Conservation (phyloP, 805 yeast species). For the Sungouiozyma intestinalis region DNA sequence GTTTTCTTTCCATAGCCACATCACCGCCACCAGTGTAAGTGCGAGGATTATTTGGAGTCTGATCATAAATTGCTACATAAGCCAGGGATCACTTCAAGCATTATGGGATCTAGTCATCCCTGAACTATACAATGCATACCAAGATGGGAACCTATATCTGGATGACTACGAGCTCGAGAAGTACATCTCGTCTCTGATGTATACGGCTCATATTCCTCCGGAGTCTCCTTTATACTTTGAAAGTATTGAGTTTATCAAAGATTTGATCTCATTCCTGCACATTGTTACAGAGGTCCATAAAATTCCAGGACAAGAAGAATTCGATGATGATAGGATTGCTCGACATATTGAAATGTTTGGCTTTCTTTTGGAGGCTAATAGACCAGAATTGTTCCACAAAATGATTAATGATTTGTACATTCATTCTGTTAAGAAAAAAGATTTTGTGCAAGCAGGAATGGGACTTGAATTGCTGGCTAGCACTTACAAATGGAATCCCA, state of each 20-base stretch:
- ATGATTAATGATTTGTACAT: slow-evolving; percentile 67
- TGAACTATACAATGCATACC: slow-evolving; percentile 20
- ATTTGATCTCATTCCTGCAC: slow-evolving; percentile 50
- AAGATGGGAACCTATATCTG: slow-evolving; percentile 15
- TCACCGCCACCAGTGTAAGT: slow-evolving; percentile 49
- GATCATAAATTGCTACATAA: slow-evolving; percentile 25
- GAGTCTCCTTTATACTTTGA: slow-evolving; percentile 53
- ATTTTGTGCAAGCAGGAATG: slow-evolving; percentile 74
- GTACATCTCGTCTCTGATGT: slow-evolving; percentile 12
- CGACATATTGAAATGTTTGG: slow-evolving; percentile 67
- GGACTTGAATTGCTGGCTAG: slow-evolving; percentile 68
- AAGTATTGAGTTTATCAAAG: slow-evolving; percentile 41
- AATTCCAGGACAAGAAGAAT: slow-evolving; percentile 74
- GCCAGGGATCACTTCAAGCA: slow-evolving; percentile 11
- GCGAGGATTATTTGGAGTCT: slow-evolving; percentile 62
- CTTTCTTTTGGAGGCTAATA: slow-evolving; percentile 63
- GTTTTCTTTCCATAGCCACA: slow-evolving; percentile 58
- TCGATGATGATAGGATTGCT: slow-evolving; percentile 79
- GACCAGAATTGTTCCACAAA: slow-evolving; percentile 72
- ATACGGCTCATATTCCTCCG: slow-evolving; percentile 27
- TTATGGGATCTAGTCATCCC: slow-evolving; percentile 15
- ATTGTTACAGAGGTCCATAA: slow-evolving; percentile 55
- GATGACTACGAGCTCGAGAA: slow-evolving; percentile 18
- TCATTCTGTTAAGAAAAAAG: slow-evolving; percentile 46
- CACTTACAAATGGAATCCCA: slow-evolving; percentile 65